Evolutionary conservation across 352 stramenopile genomes (phyloP), one percentile per base, ranked within the genome.

Genomic region (Phytopythium sindhum): DNA sequence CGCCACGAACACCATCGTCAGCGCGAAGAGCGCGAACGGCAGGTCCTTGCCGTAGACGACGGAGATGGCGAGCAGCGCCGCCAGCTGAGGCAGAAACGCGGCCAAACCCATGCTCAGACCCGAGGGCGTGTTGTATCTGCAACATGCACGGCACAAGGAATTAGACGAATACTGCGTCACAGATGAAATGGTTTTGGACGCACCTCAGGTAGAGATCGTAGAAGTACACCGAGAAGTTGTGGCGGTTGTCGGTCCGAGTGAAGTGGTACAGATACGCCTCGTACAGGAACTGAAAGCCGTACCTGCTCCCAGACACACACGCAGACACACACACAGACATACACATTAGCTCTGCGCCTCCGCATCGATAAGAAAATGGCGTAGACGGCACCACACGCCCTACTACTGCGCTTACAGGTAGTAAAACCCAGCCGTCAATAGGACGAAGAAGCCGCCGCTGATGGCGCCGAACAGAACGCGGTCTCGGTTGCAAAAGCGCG

Each of bases 151-250:
- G 17, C 5, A 59, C 23, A 42, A 9, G 4, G 9, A 24, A 21
- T n/a, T 17, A 47, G 23, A 7, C 24, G 26, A n/a, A 4, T 6
- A 33, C 24, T 29, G n/a, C 1, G n/a, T 23, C 4, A 39, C 35
- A 17, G 15, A 58, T 47, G 14, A 61, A 1, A 50, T n/a, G 17
- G 11, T 39, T 29, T 28, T 77, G 31, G 10, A 23, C 54, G 35
- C 35, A 91, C 70, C 81, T 69, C 26, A 99, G 81, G 75, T 99
- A 99, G n/a, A 99, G 97, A 72, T 96, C 93, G 77, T 99, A 99
- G 78, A 98, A 99, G 78, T 99, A 99, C 42, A 99, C 92, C 7
- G 96, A 99, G 72, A 99, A 99, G 74, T 99, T 99, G 81, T 99
- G 98, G 28, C 97, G 94, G 77, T 99, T 98, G 85, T 99, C 98